Percentiles rank a stretch among this genome's conserved stretches.
phyloP scores from a whole-genome alignment of 306 rosid species.

The Castanea mollissima region DNA sequence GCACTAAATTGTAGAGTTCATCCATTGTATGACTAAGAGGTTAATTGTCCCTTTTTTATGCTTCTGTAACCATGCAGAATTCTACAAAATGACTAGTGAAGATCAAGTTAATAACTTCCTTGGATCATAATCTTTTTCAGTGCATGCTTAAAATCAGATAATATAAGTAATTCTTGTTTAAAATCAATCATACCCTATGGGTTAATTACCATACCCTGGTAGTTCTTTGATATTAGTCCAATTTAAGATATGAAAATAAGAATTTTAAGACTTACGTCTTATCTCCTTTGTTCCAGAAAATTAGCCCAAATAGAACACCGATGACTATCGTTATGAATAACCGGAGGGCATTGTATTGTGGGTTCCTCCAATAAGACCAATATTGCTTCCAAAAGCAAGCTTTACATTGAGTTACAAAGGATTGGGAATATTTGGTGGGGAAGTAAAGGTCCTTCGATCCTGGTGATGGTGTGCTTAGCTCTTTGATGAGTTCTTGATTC shows the following conservation, averaged over 20 bases:
- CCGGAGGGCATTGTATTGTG: slow-evolving; percentile 38
- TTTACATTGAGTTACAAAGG: slow-evolving; percentile 38
- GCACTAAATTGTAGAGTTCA: background rate
- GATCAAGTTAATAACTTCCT: too few relatives aligned
- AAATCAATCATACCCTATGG: too few relatives aligned
- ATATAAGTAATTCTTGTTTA: too few relatives aligned
- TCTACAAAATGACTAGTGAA: too few relatives aligned
- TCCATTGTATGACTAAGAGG: too few relatives aligned
- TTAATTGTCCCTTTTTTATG: background rate
- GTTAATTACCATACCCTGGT: too few relatives aligned
- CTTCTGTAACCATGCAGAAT: background rate
- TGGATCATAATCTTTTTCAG: too few relatives aligned
- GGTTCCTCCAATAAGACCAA: slow-evolving; percentile 58
- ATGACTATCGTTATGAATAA: slow-evolving; percentile 26
- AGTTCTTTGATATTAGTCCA: background rate
- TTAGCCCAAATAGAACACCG: slow-evolving; percentile 44
- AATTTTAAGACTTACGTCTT: slow-evolving; percentile 30
- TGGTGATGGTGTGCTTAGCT: slow-evolving; percentile 36
- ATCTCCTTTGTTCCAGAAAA: slow-evolving; percentile 40
- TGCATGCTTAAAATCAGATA: too few relatives aligned
- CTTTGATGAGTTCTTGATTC: slow-evolving; percentile 39
- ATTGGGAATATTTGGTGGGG: slow-evolving; percentile 36
- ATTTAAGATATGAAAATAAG: background rate
- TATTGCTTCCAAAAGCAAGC: slow-evolving; percentile 52
- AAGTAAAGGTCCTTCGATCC: slow-evolving; percentile 48